phyloP scores from a whole-genome alignment of 257 asterid species.

The Echium plantagineum region DNA sequence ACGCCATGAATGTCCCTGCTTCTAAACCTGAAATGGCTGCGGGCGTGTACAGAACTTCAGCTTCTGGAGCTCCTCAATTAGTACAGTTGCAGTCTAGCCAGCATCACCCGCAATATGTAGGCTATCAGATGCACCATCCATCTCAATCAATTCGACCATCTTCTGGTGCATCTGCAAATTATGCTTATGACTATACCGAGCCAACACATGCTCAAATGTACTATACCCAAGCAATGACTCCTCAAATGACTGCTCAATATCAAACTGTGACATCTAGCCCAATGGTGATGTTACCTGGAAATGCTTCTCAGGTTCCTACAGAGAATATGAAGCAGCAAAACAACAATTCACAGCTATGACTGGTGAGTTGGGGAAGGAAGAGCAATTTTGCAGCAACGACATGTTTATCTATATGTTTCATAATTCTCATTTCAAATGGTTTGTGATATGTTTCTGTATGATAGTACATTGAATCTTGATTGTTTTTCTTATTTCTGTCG shows the following conservation, averaged over 20 bases:
- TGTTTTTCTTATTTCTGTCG: conserved; percentile 7
- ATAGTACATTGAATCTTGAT: conserved; percentile 31
- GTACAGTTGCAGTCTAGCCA: conserved; percentile 50
- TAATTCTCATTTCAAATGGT: conserved; percentile 34
- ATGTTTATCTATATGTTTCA: conserved; percentile 28
- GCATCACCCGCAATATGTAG: conserved; percentile 50
- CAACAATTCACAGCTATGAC: conserved; percentile 38
- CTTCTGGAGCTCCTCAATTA: conserved; percentile 33
- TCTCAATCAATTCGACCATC: conserved; percentile 58
- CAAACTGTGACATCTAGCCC: conserved; percentile 54
- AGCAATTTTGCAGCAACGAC: conserved; percentile 68
- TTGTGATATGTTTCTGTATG: conserved; percentile 52
- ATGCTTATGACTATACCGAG: conserved; percentile 57
- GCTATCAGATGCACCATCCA: conserved; percentile 66
- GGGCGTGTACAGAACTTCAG: conserved; percentile 46
- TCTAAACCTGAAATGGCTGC: conserved; percentile 55
- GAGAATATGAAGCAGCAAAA: conserved; percentile 52
- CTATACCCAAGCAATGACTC: conserved; percentile 56
- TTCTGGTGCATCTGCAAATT: conserved; percentile 38
- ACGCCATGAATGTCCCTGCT: conserved; percentile 30
- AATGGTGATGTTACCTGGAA: conserved; percentile 30
- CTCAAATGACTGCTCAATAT: conserved; percentile 63
- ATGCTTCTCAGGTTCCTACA: conserved; percentile 40
- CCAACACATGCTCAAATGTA: conserved; percentile 57
- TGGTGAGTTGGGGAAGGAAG: conserved; percentile 45